Evolutionary conservation across 2,329 filamentous ascomycete genomes (phyloP).

Genomic region (Niveomyces coronatus): DNA sequence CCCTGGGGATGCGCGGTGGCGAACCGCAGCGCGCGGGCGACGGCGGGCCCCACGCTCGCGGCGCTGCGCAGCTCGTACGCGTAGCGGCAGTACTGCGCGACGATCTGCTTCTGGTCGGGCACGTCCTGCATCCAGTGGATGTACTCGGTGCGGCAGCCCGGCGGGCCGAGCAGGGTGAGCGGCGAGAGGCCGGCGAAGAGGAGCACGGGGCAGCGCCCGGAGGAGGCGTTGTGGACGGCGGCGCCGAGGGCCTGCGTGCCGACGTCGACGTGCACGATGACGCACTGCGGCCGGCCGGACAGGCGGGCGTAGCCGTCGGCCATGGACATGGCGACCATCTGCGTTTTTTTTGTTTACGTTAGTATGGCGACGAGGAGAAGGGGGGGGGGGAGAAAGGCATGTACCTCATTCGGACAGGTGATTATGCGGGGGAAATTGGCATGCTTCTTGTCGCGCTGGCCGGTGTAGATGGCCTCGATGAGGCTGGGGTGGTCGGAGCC

Average conservation of each 20-base stretch:
- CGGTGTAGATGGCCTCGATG: conserved; percentile 71
- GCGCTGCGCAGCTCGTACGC: conserved; percentile 74
- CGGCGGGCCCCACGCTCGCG: conserved; percentile 79
- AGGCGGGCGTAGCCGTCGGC: conserved; percentile 70
- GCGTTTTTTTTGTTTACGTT: background rate
- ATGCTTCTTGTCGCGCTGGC: conserved; percentile 54
- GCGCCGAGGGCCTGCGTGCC: conserved; percentile 70
- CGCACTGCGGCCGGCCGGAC: conserved; percentile 62
- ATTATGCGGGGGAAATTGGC: conserved; percentile 62
- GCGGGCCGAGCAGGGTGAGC: conserved; percentile 62
- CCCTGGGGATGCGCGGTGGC: conserved; percentile 67
- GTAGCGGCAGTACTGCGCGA: conserved; percentile 80
- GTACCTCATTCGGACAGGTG: conserved; percentile 70
- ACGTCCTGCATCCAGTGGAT: conserved; percentile 85
- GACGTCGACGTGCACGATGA: conserved; percentile 74
- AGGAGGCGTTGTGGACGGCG: conserved; percentile 70
- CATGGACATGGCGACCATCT: conserved; percentile 82
- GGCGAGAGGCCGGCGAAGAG: conserved; percentile 72
- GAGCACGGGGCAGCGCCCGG: conserved; percentile 62
- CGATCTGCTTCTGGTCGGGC: conserved; percentile 69
- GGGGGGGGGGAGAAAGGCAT: conserved; percentile 7
- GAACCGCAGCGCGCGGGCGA: conserved; percentile 76
- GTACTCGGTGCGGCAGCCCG: conserved; percentile 72
- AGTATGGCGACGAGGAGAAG: background rate
- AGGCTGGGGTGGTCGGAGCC: conserved; percentile 68